Base-by-base conservation (phyloP, 2,329 filamentous ascomycete species). In the Lecanoromycetidae sp. region DNA sequence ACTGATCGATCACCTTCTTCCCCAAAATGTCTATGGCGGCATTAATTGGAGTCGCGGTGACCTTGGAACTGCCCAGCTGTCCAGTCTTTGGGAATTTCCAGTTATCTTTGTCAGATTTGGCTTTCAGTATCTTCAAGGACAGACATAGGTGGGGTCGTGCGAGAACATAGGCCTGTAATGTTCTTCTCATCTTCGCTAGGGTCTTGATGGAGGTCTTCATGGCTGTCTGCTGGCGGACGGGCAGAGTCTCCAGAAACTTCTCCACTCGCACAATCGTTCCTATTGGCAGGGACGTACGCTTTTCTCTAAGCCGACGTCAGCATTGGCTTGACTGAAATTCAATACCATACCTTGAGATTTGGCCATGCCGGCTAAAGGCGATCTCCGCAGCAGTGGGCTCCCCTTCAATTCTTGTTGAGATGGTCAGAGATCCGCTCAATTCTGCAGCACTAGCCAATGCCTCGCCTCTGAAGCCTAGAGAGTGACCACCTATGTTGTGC, bases 381-480 rank as follows among this genome's bases (percentile, higher is more conserved):
- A 79, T 58, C 26, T 60, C 64, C 5, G 67, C 66, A 5, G 70
- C 79, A 22, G 74, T 71, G 12, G 65, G 58, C 55, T 82, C 77
- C 2, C 71, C 70, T 51, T 76, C 72, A 26, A 76, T 66, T 41
- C 76, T 66, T 2, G 79, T 82, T 10, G 66, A 75, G 35, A 82
- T 63, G 1, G 58, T 62, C 35, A 82, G 50, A 2, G 59, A 57
- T 4, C 71, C 68, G 47, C 72, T 76, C 61, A 81, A 66, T 54
- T 79, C 75, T 9, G 74, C 75, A 45, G 74, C 67, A 57, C 76
- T 80, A 2, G 77, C 75, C 50, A 83, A 62, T 2, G 79, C 79
- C 59, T 80, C 76, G 13, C 79, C 79, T 44, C 79, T 66, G 56
- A 83, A 83, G 2, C 79, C 79, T 10, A 83, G 64, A 35, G 69